Percentiles rank a stretch among this genome's conserved stretches.
These are phyloP conservation scores for Hansenula sp. DNA, from an alignment of 1,139 yeast genomes.

Conservation along the genomic window DNA sequence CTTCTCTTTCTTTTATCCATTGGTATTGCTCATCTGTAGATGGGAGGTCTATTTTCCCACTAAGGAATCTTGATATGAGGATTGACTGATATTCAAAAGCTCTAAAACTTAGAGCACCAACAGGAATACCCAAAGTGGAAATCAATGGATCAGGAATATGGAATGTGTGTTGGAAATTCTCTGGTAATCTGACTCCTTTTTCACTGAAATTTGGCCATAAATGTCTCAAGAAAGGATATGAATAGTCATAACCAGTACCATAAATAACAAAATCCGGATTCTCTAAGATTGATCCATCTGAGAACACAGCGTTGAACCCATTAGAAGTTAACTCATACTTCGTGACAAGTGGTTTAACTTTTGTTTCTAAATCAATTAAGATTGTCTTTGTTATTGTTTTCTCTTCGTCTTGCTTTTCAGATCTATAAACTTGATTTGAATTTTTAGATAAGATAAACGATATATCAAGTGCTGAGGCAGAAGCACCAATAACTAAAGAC, in stretches of 20 bases:
- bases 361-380: constrained; percentile 6
- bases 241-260: constrained; percentile 44
- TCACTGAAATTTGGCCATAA: constrained; percentile 14
- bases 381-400: no score
- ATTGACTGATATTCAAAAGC: constrained; percentile 27
- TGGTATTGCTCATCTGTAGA: constrained; percentile 10
- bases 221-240: constrained; percentile 33
- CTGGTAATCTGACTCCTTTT: constrained; percentile 18
- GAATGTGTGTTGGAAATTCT: constrained; percentile 19
- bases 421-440: constrained; percentile 17
- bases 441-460: constrained; percentile 20
- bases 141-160: constrained; percentile 37
- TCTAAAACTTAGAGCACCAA: constrained; percentile 24
- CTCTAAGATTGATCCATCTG: constrained; percentile 31
- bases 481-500: constrained; percentile 39
- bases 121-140: constrained; percentile 30
- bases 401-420: constrained; percentile 15
- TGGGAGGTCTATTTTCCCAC: constrained; percentile 21
- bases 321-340: constrained; percentile 6
- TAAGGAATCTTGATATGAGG: constrained; percentile 27
- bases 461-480: constrained; percentile 44
- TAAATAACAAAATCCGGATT: constrained; percentile 38
- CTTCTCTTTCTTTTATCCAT: constrained; percentile 5
- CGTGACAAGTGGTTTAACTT: constrained; percentile 16
- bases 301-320: constrained; percentile 27